Conservation (phyloP, 257 asterid genomes). For the Plantago elongata region DNA sequence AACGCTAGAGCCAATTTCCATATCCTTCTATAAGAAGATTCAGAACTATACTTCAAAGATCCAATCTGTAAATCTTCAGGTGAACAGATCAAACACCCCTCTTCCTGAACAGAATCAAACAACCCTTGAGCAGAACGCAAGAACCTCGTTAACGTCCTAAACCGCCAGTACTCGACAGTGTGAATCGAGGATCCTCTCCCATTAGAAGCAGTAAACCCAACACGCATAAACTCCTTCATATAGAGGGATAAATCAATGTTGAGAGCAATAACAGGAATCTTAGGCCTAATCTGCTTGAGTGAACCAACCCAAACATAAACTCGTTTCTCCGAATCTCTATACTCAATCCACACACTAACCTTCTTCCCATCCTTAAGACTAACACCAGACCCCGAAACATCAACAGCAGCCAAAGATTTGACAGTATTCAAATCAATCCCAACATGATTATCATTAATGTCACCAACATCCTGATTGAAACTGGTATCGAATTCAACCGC, state of each 20-base stretch:
- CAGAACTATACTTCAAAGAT: conserved; percentile 7
- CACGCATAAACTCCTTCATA: conserved; percentile 62
- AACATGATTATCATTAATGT: conserved; percentile 47
- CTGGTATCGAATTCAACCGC: conserved; percentile 65
- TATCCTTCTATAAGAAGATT: conserved; percentile 16
- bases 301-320: conserved; percentile 56
- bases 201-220: conserved; percentile 69
- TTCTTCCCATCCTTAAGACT: conserved; percentile 48
- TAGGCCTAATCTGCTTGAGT: conserved; percentile 35
- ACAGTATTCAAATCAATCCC: conserved; percentile 43
- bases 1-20: conserved; percentile 20
- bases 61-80: conserved; percentile 20
- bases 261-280: conserved; percentile 42
- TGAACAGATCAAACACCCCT: conserved; percentile 49
- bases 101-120: conserved; percentile 33
- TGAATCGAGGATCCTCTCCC: conserved; percentile 57
- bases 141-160: conserved; percentile 43
- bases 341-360: conserved; percentile 58
- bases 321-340: conserved; percentile 40
- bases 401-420: conserved; percentile 44
- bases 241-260: conserved; percentile 45
- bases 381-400: conserved; percentile 37
- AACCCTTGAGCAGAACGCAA: conserved; percentile 23
- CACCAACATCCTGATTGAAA: conserved; percentile 37
- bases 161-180: conserved; percentile 43